These are phyloP conservation scores for Penicillium egyptiacum DNA, from an alignment of 495 filamentous ascomycete genomes.

Conservation along the genomic window DNA sequence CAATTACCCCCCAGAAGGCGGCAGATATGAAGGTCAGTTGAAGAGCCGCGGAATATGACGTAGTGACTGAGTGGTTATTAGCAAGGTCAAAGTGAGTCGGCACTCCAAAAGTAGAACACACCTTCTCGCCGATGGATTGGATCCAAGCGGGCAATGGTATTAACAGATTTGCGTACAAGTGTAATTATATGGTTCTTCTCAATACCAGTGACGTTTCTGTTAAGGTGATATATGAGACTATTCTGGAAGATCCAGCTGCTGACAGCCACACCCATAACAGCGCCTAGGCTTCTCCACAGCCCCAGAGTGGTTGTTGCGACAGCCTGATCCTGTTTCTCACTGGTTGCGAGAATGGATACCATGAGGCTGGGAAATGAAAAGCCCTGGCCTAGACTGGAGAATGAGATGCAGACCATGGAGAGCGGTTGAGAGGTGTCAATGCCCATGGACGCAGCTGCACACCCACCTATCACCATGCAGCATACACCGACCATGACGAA, in stretches of 20 bases:
- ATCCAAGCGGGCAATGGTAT: conserved; percentile 48
- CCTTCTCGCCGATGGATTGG: conserved; percentile 53
- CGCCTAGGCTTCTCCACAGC: conserved; percentile 66
- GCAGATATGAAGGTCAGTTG: conserved; percentile 54
- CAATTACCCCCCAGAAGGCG: conserved; percentile 48
- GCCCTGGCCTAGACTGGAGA: conserved; percentile 62
- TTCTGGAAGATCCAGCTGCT: conserved; percentile 79
- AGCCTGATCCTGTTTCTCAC: conserved; percentile 68
- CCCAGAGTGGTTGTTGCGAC: conserved; percentile 71
- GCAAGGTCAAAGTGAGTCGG: conserved; percentile 4
- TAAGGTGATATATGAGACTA: conserved; percentile 58
- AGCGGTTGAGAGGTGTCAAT: conserved; percentile 54
- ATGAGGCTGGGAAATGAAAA: conserved; percentile 64
- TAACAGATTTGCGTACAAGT: conserved; percentile 55
- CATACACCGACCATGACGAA: conserved; percentile 58
- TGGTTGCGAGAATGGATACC: conserved; percentile 66
- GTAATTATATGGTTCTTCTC: conserved; percentile 53
- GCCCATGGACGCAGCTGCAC: conserved; percentile 51
- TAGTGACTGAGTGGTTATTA: conserved; percentile 48
- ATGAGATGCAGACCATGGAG: conserved; percentile 64
- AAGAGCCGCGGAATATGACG: conserved; percentile 59
- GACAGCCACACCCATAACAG: conserved; percentile 67
- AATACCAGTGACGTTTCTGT: conserved; percentile 54
- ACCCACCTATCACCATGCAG: conserved; percentile 55
- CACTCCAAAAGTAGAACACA: conserved; percentile 21